Base-by-base conservation (phyloP, 2,329 filamentous ascomycete genomes). In the Rutstroemia sp. region DNA sequence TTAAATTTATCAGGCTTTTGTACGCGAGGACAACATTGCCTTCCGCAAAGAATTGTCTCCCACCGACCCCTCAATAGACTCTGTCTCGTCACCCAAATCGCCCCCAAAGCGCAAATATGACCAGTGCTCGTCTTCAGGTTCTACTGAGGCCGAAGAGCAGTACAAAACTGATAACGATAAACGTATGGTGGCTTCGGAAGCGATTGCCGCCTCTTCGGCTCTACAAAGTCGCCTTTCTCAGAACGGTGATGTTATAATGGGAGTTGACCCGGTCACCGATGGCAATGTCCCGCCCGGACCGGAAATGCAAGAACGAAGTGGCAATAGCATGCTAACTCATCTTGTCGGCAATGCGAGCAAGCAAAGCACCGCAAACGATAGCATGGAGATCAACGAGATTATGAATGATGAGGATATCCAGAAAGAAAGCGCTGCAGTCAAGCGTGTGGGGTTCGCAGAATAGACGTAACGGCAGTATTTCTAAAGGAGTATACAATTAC, bases 1-100 rank as follows among this genome's bases (percentile, higher is more conserved):
- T 57, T 64, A 55, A 62, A 46, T 39, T 21, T 60, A 44, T 63
- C 70, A 78, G 67, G 71, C 73, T 34, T 82, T 82, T 63, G 71
- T 77, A 5, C 73, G 72, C 40, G 72, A 72, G 39, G 79, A 82
- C 51, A 82, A 82, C 60, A 74, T 73, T 56, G 70, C 72, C 2
- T 82, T 82, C 65, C 72, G 73, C 17, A 72, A 75, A 50, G 79
- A 82, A 61, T 69, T 81, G 21, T 39, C 54, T 16, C 48, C 46
- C 25, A 55, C 53, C 23, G 58, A 60, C 39, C 48, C 57, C 30
- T 36, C 47, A 8, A 49, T 61, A 46, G 56, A 50, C 16, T 48
- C 40, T 40, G 19, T 44, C 6, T 30, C 38, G 2, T 30, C 46
- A 3, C 46, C 57, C 39, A 61, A 25, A 38, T 60, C 58, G 5